Evolutionary conservation across 106 monocot genomes (phyloP).

Genomic region (Dioscorea zingiberensis): DNA sequence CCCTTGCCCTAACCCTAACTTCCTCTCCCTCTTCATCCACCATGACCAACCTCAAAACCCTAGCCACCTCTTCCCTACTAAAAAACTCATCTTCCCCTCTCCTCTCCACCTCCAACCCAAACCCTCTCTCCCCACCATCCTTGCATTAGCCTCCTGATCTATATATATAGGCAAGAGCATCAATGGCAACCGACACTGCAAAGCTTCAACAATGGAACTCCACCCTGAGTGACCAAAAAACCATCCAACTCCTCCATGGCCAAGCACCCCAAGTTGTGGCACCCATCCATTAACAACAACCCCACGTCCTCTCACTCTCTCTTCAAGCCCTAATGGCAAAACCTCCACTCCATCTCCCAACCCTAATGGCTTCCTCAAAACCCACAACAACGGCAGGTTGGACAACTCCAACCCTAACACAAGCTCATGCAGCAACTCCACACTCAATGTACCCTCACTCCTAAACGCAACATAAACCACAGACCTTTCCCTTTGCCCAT

Average conservation of each 20-base stretch:
- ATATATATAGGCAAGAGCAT: conserved; percentile 13
- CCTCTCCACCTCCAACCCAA: conserved; percentile 15
- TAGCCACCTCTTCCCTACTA: conserved; percentile 7
- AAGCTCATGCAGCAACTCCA: conserved; percentile 24
- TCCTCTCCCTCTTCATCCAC: conserved; percentile 1
- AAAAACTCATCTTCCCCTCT: conserved; percentile 8
- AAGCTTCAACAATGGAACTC: conserved; percentile 18
- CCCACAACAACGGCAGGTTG: conserved; percentile 31
- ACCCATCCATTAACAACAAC: conserved; percentile 18
- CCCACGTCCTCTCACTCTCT: conserved; percentile 7
- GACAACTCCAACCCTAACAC: conserved; percentile 31
- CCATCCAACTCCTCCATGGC: conserved; percentile 22
- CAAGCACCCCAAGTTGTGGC: conserved; percentile 22
- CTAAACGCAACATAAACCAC: conserved; percentile 42
- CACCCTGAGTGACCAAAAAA: conserved; percentile 32
- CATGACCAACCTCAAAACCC: conserved; percentile 12
- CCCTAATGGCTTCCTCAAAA: conserved; percentile 6
- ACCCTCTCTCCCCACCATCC: conserved; percentile 10
- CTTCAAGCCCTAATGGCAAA: conserved; percentile 29
- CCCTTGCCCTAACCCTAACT: not conserved
- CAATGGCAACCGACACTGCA: conserved; percentile 1
- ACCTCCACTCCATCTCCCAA: not conserved
- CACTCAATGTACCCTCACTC: conserved; percentile 29
- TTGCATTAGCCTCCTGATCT: conserved; percentile 17
- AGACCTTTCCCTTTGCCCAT: conserved; percentile 5